phyloP scores from a whole-genome alignment of 208 protist genomes.

The Leishmania guyanensis region DNA sequence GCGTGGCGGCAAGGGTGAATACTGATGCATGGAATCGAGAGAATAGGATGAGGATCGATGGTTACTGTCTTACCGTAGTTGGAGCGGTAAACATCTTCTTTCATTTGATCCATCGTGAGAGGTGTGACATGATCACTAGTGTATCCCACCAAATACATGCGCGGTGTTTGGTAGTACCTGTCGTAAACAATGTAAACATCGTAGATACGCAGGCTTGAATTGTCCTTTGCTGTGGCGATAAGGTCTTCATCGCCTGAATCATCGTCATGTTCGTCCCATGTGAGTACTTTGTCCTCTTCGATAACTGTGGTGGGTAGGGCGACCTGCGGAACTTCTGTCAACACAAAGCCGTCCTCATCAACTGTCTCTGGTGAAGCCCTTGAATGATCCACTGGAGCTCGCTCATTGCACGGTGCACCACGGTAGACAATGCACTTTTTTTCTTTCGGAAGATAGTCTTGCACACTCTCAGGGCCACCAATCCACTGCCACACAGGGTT shows the following conservation, averaged over 20 bases:
- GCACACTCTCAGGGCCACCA: constrained; percentile 68
- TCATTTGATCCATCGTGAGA: constrained; percentile 91
- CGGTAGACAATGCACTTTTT: constrained; percentile 96
- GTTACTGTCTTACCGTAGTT: constrained; percentile 98
- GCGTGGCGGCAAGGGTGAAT: constrained; percentile 97
- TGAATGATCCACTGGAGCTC: constrained; percentile 32
- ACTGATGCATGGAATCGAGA: constrained; percentile 83
- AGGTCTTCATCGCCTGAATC: constrained; percentile 34
- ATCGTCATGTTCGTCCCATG: constrained; percentile 63
- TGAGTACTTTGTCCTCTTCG: constrained; percentile 45
- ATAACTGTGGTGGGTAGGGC: constrained; percentile 12
- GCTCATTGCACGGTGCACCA: constrained; percentile 52
- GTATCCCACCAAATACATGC: constrained; percentile 97
- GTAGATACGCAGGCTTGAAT: constrained; percentile 80
- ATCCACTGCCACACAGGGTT: constrained; percentile 97
- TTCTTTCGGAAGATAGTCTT: constrained; percentile 90
- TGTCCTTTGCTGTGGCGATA: constrained; percentile 6
- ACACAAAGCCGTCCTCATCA: constrained; percentile 59
- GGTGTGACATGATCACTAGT: constrained; percentile 63
- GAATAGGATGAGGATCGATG: constrained; percentile 92
- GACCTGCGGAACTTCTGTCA: constrained; percentile 30
- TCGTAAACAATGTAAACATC: constrained; percentile 98
- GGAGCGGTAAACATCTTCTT: constrained; percentile 97
- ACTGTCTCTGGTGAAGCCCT: constrained; percentile 10
- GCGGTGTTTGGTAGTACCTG: constrained; percentile 97